A percentile compares a stretch with the other conserved stretches of the same genome.
phyloP scores from a whole-genome alignment of 768 basidiomycete genomes.

The Suillus sp. region DNA sequence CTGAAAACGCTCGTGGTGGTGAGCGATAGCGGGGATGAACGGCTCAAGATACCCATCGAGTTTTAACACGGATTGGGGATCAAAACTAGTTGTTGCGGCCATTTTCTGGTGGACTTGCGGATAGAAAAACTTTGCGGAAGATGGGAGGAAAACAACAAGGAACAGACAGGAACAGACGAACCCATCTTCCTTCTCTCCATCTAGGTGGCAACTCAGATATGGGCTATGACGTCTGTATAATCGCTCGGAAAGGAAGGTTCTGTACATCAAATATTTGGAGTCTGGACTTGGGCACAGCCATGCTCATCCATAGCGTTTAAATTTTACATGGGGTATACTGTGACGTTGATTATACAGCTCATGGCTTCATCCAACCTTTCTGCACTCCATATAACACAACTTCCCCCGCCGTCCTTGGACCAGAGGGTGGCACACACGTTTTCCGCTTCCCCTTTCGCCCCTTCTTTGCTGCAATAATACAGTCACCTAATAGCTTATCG shows the following conservation, averaged over 20 bases:
- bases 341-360: not conserved
- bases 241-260: slow-evolving; percentile 21
- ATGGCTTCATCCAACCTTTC: slow-evolving; percentile 60
- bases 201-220: slow-evolving; percentile 9
- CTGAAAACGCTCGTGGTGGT: slow-evolving; percentile 67
- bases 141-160: slow-evolving; percentile 13
- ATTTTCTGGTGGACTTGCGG: slow-evolving; percentile 17
- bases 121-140: slow-evolving; percentile 10
- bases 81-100: slow-evolving; percentile 53
- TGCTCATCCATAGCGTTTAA: not conserved
- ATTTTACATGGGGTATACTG: not conserved
- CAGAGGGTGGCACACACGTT: slow-evolving; percentile 25
- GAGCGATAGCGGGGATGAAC: slow-evolving; percentile 68
- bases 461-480: slow-evolving; percentile 43
- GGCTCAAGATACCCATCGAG: slow-evolving; percentile 76
- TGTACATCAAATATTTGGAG: not conserved
- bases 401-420: slow-evolving; percentile 52
- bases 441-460: slow-evolving; percentile 38
- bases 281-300: not conserved
- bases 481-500: slow-evolving; percentile 55
- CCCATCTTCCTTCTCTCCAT: slow-evolving; percentile 13
- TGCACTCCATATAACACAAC: slow-evolving; percentile 61
- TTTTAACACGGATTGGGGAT: slow-evolving; percentile 57
- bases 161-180: slow-evolving; percentile 4
- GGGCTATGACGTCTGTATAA: slow-evolving; percentile 8